Evolutionary conservation across 2,329 filamentous ascomycete genomes (phyloP).

Genomic region (Basipetospora sp.): DNA sequence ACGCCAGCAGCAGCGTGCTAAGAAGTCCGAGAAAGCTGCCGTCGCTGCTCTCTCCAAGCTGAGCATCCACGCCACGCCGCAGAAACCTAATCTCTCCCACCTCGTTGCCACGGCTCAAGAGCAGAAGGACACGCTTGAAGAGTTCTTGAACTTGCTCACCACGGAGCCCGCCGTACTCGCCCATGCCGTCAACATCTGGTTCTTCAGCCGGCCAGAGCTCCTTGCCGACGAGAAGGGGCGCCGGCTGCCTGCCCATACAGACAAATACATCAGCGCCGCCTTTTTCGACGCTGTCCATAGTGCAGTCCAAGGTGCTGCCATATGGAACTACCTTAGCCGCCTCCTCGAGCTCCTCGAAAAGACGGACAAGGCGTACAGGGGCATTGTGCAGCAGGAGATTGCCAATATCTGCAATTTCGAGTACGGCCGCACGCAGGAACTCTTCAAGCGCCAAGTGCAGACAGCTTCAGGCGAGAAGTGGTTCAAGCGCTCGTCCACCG

Average conservation of each 20-base stretch:
- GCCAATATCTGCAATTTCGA: conserved; percentile 30
- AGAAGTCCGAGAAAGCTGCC: conserved; percentile 18
- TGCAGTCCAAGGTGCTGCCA: conserved; percentile 19
- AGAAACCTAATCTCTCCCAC: conserved; percentile 17
- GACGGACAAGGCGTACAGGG: conserved; percentile 16
- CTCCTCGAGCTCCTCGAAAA: conserved; percentile 22
- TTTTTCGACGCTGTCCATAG: conserved; percentile 27
- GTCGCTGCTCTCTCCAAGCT: conserved; percentile 20
- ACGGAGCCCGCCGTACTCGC: conserved; percentile 18
- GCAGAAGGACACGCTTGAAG: conserved; percentile 19
- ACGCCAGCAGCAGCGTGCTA: conserved; percentile 10
- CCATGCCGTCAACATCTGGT: conserved; percentile 20
- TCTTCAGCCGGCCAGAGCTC: conserved; percentile 27
- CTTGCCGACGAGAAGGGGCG: conserved; percentile 30
- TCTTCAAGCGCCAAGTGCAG: conserved; percentile 27
- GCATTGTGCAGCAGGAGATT: conserved; percentile 29
- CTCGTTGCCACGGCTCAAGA: conserved; percentile 17
- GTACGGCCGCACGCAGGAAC: conserved; percentile 21
- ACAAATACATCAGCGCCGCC: conserved; percentile 26
- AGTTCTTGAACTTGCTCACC: conserved; percentile 19
- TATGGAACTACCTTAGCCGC: conserved; percentile 25
- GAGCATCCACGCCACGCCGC: conserved; percentile 12
- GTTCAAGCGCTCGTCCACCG: conserved; percentile 26
- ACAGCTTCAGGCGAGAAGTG: conserved; percentile 20
- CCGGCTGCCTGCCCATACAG: conserved; percentile 20